Percentiles rank a stretch among this genome's conserved stretches.
Evolutionary conservation across 148 eudicot species (phyloP).

Genomic region (Cornus suecica): DNA sequence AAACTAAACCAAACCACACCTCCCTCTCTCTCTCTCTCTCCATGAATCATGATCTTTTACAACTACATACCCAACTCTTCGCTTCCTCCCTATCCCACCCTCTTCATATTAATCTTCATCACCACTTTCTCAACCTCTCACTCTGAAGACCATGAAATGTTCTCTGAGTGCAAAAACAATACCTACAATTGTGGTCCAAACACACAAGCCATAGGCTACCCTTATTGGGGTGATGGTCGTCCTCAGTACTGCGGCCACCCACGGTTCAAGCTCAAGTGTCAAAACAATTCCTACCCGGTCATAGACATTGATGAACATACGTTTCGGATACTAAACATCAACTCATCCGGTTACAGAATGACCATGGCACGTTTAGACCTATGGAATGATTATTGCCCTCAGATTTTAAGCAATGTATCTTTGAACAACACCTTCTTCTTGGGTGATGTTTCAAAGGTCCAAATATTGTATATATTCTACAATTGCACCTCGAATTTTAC

Average conservation of each 20-base stretch:
- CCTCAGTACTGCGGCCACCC: constrained; percentile 26
- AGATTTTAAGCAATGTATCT: neutral
- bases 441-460: neutral
- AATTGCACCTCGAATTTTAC: neutral
- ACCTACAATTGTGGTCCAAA: neutral
- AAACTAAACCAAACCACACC: neutral
- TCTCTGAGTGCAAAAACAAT: neutral
- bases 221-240: constrained; percentile 24
- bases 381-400: neutral
- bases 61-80: neutral
- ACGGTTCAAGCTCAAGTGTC: constrained; percentile 19
- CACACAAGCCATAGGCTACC: constrained; percentile 18
- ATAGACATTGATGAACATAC: neutral
- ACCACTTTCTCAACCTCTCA: neutral
- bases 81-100: neutral
- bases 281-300: neutral
- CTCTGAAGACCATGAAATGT: neutral
- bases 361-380: neutral
- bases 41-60: neutral
- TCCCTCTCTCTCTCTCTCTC: neutral
- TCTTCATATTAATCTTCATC: neutral
- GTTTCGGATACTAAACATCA: neutral
- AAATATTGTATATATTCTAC: neutral
- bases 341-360: neutral
- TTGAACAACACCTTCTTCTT: neutral